phyloP scores from a whole-genome alignment of 441 rosid species.

The Capsella rubella region DNA sequence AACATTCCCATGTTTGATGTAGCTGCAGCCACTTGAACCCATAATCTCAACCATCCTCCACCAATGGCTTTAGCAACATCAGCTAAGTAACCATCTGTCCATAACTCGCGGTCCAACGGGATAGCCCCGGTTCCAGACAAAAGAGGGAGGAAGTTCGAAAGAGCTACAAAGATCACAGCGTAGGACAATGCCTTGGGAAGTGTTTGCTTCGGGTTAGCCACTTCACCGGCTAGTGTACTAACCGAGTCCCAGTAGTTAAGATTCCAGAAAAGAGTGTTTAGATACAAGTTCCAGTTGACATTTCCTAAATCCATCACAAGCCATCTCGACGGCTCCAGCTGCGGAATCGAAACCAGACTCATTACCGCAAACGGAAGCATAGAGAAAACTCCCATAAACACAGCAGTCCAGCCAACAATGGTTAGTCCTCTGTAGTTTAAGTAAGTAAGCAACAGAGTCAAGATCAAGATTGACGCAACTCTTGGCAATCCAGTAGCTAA shows the following conservation, averaged over 20 bases:
- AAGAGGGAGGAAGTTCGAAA: conserved; percentile 59
- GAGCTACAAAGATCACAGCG: conserved; percentile 53
- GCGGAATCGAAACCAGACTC: conserved; percentile 58
- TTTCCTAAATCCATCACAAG: conserved; percentile 43
- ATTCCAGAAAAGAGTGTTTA: conserved; percentile 73
- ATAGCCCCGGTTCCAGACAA: conserved; percentile 62
- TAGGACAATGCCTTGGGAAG: conserved; percentile 58
- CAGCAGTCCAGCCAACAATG: conserved; percentile 67
- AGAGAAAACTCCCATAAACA: conserved; percentile 58
- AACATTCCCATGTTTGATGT: conserved; percentile 77
- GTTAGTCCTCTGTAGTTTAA: conserved; percentile 67
- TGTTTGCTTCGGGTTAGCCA: conserved; percentile 54
- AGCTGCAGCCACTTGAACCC: conserved; percentile 72
- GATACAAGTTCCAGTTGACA: conserved; percentile 59
- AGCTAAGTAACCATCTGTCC: conserved; percentile 71
- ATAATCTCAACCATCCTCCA: conserved; percentile 64
- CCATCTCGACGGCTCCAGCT: conserved; percentile 61
- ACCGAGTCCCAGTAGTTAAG: conserved; percentile 74
- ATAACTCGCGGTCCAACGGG: conserved; percentile 50
- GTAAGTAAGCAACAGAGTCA: conserved; percentile 58
- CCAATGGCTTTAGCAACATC: conserved; percentile 58
- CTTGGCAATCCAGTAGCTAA: conserved; percentile 56
- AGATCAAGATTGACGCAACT: conserved; percentile 47
- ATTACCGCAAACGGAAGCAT: conserved; percentile 66
- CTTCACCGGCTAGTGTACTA: conserved; percentile 68